phyloP scores from a whole-genome alignment of 163 green algal species.

The Chlorella variabilis region DNA sequence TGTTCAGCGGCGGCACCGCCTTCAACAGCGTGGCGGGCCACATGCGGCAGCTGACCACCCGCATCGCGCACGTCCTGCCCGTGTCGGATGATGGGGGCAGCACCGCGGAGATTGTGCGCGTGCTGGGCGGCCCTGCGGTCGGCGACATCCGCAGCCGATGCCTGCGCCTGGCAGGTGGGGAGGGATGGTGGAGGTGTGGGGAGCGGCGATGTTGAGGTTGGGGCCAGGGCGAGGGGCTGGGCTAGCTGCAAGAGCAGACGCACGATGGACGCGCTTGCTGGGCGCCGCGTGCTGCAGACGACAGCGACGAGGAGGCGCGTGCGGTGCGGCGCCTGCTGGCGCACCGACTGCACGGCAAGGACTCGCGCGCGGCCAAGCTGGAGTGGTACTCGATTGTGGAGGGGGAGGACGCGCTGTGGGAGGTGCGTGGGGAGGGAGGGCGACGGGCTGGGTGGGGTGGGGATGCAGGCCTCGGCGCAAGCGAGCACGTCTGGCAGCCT shows the following conservation, averaged over 20 bases:
- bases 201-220: background rate
- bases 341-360: conserved; percentile 73
- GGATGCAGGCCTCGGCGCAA: no score
- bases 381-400: conserved; percentile 96
- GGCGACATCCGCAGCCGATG: conserved; percentile 97
- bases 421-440: no score
- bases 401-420: conserved; percentile 91
- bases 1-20: conserved; percentile 95
- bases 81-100: conserved; percentile 97
- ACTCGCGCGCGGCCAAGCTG: conserved; percentile 63
- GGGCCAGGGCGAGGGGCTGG: no score
- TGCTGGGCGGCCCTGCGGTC: conserved; percentile 95
- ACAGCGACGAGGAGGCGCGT: conserved; percentile 82
- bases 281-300: conserved; percentile 54
- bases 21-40: conserved; percentile 95
- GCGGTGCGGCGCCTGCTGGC: conserved; percentile 91
- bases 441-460: background rate
- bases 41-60: conserved; percentile 79
- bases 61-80: conserved; percentile 94
- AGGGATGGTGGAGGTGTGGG: no score
- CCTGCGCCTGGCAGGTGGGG: conserved; percentile 86
- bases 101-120: conserved; percentile 93
- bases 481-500: no score
- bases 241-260: no score
- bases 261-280: no score